Evolutionary conservation across 805 yeast genomes (phyloP), one percentile per base, ranked within the genome.

Genomic region (Kregervanrija delftensis): DNA sequence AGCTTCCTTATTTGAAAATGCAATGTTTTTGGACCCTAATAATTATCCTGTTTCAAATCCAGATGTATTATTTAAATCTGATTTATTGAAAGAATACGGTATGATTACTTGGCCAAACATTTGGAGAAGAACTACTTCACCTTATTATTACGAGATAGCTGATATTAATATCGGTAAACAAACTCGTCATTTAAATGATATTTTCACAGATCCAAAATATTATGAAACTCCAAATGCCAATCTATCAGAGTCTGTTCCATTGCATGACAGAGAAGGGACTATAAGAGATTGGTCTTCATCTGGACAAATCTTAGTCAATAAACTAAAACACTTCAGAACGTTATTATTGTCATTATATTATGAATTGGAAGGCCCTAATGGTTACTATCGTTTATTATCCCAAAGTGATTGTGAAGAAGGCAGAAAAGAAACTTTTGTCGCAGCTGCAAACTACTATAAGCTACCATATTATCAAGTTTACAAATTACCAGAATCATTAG

Each of bases 371-470:
- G 85, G 85, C 0, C 83, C 82, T 2, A 68, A 70, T 13, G 68
- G 74, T 45, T 79, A 73, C 51, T 78, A 79, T 50, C 75, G 76
- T 17, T 60, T 79, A n/a, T 66, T 79, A 43, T 72, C 81, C 0
- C 76, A 77, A 58, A 82, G 77, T 33, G 71, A 70, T 34, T 76
- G 74, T 4, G 93, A 91, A n/a, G 87, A 82, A 64, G 93, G 91
- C 40, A 91, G 84, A 58, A 85, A 84, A 55, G 91, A 84, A 52
- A 83, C 91, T 0, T 81, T 82, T 48, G 67, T 81, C 43, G 86
- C 88, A 0, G 86, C 88, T 1, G 83, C 87, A 2, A 69, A 71
- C 30, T 74, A 72, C 10, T 63, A 73, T 30, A 61, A 64, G 2
- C 61, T 74, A 42, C 64, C 71, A 1, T 79, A 67, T 50, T 79